These are phyloP conservation scores for Aspergillus carbonarius DNA, from an alignment of 2,329 filamentous ascomycete genomes.

Conservation along the genomic window DNA sequence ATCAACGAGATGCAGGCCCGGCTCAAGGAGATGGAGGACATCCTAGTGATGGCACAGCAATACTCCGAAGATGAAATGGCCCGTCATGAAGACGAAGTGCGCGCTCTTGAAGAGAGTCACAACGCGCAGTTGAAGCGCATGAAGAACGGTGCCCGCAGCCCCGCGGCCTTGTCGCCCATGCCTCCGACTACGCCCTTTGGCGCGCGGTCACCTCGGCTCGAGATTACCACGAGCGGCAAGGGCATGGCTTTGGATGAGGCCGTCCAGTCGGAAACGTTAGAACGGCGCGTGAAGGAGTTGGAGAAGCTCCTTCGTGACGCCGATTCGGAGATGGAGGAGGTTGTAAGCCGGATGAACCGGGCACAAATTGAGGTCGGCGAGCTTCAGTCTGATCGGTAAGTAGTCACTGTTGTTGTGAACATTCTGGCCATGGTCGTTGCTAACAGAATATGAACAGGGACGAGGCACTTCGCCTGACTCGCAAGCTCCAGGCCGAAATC, in stretches of 20 bases:
- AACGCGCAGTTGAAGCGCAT: constrained; percentile 74
- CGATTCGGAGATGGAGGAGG: constrained; percentile 79
- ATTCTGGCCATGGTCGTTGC: constrained; percentile 7
- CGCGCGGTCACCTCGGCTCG: constrained; percentile 59
- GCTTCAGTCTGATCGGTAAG: constrained; percentile 59
- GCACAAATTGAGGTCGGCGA: constrained; percentile 81
- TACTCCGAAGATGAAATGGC: constrained; percentile 80
- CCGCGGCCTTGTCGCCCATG: constrained; percentile 53
- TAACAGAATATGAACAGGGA: constrained; percentile 51
- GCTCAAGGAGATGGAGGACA: constrained; percentile 79
- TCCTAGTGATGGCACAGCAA: constrained; percentile 77
- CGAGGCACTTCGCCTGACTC: constrained; percentile 69
- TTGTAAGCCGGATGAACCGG: constrained; percentile 76
- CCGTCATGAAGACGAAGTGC: constrained; percentile 83
- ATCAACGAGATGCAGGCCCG: constrained; percentile 82
- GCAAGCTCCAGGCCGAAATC: constrained; percentile 66
- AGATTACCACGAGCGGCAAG: constrained; percentile 61
- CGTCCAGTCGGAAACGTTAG: constrained; percentile 70
- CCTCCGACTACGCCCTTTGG: constrained; percentile 62
- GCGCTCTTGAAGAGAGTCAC: constrained; percentile 71
- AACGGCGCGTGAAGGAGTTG: constrained; percentile 76
- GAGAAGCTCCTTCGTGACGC: constrained; percentile 76
- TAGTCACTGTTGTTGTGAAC: constrained; percentile 5
- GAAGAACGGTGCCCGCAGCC: constrained; percentile 52
- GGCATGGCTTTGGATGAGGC: constrained; percentile 64